Evolutionary conservation across 1,284 basidiomycete species (phyloP).

Genomic region (Apiotrichum gracile): DNA sequence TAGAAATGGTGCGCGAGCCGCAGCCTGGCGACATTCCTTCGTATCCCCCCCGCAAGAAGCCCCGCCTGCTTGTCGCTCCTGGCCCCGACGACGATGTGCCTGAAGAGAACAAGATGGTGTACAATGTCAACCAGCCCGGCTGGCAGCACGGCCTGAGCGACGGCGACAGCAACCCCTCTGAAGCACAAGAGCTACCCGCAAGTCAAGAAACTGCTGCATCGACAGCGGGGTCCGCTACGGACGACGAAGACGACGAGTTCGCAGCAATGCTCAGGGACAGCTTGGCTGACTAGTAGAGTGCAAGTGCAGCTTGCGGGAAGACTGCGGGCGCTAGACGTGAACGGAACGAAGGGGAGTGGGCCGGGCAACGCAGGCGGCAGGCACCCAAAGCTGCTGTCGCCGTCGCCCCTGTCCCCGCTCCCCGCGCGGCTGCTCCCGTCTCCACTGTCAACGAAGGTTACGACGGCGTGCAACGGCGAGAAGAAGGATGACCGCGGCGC

Average conservation of each 20-base stretch:
- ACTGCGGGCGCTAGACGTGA: neutral
- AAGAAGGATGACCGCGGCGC: too few species aligned
- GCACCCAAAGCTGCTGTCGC: neutral
- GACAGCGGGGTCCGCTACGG: neutral
- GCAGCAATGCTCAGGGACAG: slow-evolving; percentile 23
- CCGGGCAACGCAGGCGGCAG: neutral
- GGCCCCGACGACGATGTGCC: slow-evolving; percentile 14
- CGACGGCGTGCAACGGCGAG: too few species aligned
- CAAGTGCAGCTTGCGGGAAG: neutral
- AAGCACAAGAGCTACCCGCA: slow-evolving; percentile 4
- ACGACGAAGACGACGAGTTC: slow-evolving; percentile 33
- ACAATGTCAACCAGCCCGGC: slow-evolving; percentile 1
- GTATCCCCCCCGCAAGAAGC: slow-evolving; percentile 18
- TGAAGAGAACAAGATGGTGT: slow-evolving; percentile 27
- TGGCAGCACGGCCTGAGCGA: neutral
- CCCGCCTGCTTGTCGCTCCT: slow-evolving; percentile 12
- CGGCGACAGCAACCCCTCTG: neutral
- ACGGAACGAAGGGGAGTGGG: neutral
- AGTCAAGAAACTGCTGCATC: slow-evolving; percentile 9
- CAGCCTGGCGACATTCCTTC: slow-evolving; percentile 17
- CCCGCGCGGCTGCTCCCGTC: neutral
- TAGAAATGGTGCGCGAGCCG: slow-evolving; percentile 22
- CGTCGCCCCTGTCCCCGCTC: neutral
- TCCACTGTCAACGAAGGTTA: neutral
- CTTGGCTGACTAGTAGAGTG: slow-evolving; percentile 2